Evolutionary conservation across 371 early-diverging fungal species (phyloP).

Genomic region (Cokeromyces recurvatus): DNA sequence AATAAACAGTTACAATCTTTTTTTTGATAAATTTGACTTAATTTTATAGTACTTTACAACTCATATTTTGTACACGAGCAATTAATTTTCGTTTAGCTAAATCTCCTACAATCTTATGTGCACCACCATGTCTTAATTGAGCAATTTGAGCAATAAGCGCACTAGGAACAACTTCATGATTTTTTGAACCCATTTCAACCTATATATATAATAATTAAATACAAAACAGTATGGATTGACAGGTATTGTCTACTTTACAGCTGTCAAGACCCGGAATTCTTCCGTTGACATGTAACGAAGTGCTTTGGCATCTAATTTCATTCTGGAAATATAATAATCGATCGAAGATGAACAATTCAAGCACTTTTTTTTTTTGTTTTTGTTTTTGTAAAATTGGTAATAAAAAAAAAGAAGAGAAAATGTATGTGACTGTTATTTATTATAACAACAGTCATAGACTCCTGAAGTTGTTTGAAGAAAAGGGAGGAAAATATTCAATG

Average conservation of each 20-base stretch:
- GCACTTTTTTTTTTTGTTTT: neutral
- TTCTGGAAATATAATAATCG: conserved; percentile 20
- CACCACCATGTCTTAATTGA: conserved; percentile 80
- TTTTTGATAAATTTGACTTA: no score
- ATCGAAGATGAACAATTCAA: neutral
- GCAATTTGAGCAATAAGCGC: conserved; percentile 86
- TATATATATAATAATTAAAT: no score
- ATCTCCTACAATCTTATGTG: conserved; percentile 77
- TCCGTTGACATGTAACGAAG: conserved; percentile 91
- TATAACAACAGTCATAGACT: no score
- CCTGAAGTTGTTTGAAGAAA: no score
- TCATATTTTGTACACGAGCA: conserved; percentile 80
- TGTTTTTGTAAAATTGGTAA: no score
- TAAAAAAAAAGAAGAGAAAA: no score
- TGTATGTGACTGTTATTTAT: no score
- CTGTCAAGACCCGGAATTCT: conserved; percentile 94
- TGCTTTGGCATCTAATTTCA: conserved; percentile 95
- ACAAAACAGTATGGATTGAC: no score
- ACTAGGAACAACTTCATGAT: conserved; percentile 96
- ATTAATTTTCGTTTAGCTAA: conserved; percentile 88
- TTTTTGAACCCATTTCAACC: conserved; percentile 95
- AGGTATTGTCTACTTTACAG: conserved; percentile 59
- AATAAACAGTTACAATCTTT: no score
- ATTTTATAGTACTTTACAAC: conserved; percentile 73
- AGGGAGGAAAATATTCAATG: no score